Base-by-base conservation (phyloP, 192 early-diverging fungal species). In the Podila clonocystis region DNA sequence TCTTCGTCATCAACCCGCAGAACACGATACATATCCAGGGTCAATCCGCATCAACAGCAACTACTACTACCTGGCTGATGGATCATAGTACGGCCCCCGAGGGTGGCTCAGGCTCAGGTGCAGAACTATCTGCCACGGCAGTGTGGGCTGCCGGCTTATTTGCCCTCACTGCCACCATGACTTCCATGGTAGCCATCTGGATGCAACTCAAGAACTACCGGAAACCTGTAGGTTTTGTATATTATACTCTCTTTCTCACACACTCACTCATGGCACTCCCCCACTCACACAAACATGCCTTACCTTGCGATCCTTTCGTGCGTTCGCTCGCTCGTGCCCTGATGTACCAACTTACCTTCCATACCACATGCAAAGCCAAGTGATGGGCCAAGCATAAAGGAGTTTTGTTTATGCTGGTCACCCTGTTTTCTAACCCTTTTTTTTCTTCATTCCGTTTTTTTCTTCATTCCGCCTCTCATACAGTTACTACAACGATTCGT, bases 141-240 rank as follows among this genome's bases (percentile, higher is more conserved):
- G 79, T 88, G 22, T 76, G 73, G 50, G 59, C 84, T 20, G 88
- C 88, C 5, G 83, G 82, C 8, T 12, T 85, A n/a, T 87, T 87
- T 74, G 87, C 87, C 9, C 33, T 87, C 38, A 75, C 75, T 33
- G 85, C 84, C 19, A 87, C 52, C 24, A 24, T 55, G 20, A 55
- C 13, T 22, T 12, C 52, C 17, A 26, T 55, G 52, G 52, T 55
- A 9, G 84, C 89, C 13, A 86, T 88, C 57, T 90, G 85, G 87
- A 78, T 83, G 55, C 89, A 90, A 50, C 78, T 88, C 70, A 90
- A 90, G 61, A 85, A 87, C 79, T 90, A 90, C 48, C 72, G 87
- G 48, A 90, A 90, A 63, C 89, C 89, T 36, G 89, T 88, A 85
- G 52, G 83, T 80, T 13, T 58, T 58, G 15, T 58, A 15, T 22